Evolutionary conservation across 371 early-diverging fungal genomes (phyloP).

Genomic region (Parasitella parasitica): DNA sequence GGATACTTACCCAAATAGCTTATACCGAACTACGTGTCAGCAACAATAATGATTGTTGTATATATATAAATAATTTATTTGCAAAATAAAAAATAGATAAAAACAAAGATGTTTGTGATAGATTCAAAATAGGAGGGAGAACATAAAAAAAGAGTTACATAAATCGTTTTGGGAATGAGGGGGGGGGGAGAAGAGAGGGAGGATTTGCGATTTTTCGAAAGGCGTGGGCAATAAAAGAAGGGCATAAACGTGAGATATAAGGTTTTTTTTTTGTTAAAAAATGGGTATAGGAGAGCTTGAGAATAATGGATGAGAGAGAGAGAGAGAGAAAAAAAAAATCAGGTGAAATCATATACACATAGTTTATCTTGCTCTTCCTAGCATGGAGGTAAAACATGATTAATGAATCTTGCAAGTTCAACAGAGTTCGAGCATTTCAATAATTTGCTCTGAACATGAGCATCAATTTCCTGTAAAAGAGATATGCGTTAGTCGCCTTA

Average conservation of each 20-base stretch:
- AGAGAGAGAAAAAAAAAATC: too few species aligned
- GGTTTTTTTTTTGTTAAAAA: background rate
- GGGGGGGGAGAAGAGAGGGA: too few species aligned
- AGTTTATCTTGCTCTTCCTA: slow-evolving; percentile 4
- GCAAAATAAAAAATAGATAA: background rate
- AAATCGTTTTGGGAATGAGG: background rate
- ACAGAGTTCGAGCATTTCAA: slow-evolving; percentile 24
- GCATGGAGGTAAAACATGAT: slow-evolving; percentile 28
- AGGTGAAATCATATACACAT: background rate
- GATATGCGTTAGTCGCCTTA: background rate
- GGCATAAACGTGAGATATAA: background rate
- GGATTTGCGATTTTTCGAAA: background rate
- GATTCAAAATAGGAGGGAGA: background rate
- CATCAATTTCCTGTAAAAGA: slow-evolving; percentile 28
- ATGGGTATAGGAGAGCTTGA: background rate
- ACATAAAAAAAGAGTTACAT: background rate
- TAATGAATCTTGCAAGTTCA: slow-evolving; percentile 31
- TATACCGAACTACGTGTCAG: too few species aligned
- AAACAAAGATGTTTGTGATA: background rate
- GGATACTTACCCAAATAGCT: too few species aligned
- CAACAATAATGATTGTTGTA: background rate
- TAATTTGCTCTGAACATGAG: slow-evolving; percentile 30
- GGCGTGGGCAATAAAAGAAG: background rate
- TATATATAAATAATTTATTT: background rate
- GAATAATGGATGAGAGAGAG: too few species aligned